phyloP scores from a whole-genome alignment of 2,329 filamentous ascomycete species.

The Neofusicoccum cordaticola region DNA sequence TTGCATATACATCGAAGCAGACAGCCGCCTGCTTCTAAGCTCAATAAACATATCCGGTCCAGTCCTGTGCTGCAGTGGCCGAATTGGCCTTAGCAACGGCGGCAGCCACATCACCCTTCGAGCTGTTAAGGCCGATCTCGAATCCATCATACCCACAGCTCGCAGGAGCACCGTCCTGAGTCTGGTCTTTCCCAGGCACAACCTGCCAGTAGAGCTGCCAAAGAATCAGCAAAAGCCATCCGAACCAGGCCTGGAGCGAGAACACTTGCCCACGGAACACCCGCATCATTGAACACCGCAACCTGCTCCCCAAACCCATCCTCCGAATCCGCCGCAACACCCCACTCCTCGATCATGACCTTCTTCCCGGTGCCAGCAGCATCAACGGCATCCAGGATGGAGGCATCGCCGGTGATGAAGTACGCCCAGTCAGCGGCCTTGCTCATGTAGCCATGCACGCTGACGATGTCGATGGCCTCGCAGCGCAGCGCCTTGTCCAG shows the following conservation, averaged over 20 bases:
- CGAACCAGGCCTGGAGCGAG: not conserved
- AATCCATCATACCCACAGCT: not conserved
- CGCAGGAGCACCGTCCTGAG: not conserved
- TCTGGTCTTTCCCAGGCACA: not conserved
- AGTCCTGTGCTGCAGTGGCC: not conserved
- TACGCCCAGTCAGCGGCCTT: constrained; percentile 20
- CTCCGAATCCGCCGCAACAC: constrained; percentile 12
- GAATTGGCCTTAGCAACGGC: not conserved
- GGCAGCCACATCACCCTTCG: not conserved
- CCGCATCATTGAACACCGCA: constrained; percentile 19
- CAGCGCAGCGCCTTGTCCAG: constrained; percentile 18
- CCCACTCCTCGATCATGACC: constrained; percentile 22
- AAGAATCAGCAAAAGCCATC: not conserved
- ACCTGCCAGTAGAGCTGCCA: not conserved
- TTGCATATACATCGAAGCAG: no score
- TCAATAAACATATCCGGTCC: not conserved
- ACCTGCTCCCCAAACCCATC: constrained; percentile 20
- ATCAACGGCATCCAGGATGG: constrained; percentile 11
- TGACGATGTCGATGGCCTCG: constrained; percentile 21
- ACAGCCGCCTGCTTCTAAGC: no score
- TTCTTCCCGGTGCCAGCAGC: constrained; percentile 5
- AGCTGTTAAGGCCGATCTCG: not conserved
- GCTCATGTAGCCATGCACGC: constrained; percentile 21
- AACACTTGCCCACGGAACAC: constrained; percentile 16
- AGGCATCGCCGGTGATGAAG: constrained; percentile 19